Conservation (phyloP, 352 stramenopile species). For the Phytophthora agathidicida region DNA sequence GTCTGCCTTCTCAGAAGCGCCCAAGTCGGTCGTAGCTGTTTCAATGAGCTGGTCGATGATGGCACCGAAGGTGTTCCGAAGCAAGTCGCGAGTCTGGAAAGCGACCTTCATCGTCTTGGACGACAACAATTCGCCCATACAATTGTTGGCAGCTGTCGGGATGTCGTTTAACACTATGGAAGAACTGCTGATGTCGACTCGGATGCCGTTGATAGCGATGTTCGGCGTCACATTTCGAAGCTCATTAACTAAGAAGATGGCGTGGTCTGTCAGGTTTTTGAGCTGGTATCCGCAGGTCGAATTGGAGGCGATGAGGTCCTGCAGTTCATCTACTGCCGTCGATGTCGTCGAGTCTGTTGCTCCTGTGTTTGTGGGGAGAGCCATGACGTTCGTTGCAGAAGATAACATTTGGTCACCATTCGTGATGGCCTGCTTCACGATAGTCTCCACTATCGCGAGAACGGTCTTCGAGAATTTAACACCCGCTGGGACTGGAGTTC, state of each 20-base stretch:
- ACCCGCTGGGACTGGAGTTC: not conserved
- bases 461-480: slow-evolving; percentile 10
- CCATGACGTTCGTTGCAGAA: slow-evolving; percentile 5
- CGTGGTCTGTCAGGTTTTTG: slow-evolving; percentile 33
- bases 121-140: slow-evolving; percentile 14
- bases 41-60: slow-evolving; percentile 21
- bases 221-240: slow-evolving; percentile 18
- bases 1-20: not conserved
- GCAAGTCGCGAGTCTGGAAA: slow-evolving; percentile 17
- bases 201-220: slow-evolving; percentile 13
- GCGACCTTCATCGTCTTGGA: slow-evolving; percentile 7
- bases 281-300: slow-evolving; percentile 16
- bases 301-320: slow-evolving; percentile 25
- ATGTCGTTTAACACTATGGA: slow-evolving; percentile 16
- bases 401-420: slow-evolving; percentile 21
- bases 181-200: slow-evolving; percentile 8
- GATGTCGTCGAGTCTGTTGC: slow-evolving; percentile 4
- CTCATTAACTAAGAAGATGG: slow-evolving; percentile 16
- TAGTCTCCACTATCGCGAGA: slow-evolving; percentile 7
- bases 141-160: slow-evolving; percentile 17
- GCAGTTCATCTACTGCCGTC: slow-evolving; percentile 9
- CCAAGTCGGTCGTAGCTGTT: too few species aligned
- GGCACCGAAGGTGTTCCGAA: slow-evolving; percentile 15
- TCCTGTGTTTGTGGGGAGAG: slow-evolving; percentile 1
- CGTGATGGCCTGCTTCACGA: slow-evolving; percentile 21